Evolutionary conservation across 1,284 basidiomycete species (phyloP), one percentile per base, ranked within the genome.

Genomic region (Wolfiporia cocos): DNA sequence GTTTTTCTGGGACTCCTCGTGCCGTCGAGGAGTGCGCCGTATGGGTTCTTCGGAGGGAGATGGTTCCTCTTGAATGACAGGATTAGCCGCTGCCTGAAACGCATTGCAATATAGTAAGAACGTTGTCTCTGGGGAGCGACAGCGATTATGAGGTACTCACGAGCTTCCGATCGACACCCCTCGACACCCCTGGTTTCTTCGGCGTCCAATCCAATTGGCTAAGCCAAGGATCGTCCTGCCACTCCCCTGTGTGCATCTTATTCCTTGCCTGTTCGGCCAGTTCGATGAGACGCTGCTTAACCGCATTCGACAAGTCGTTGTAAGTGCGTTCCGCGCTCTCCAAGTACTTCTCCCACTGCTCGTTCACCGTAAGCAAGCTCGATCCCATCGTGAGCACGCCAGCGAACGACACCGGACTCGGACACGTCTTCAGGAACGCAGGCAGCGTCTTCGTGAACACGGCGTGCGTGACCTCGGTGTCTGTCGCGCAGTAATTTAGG

Each of bases 181-280:
- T 70, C 7, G 78, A 77, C 54, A 85, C 79, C n/a, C 84, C 81
- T 2, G 78, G 79, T 9, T 71, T 71, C 63, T 98, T 98, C 0
- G 91, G 91, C 2, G 87, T 83, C 95, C 95, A 99, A 61, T 99
- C 94, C 40, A 99, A 69, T 61, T 99, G 96, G 37, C 73, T 76
- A 14, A 92, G 67, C 94, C 94, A 99, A 2, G 82, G 76, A 61
- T 95, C 88, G 1, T 78, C 71, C 50, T 78, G 78, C 81, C 87
- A 91, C 37, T 30, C 58, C 54, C 54, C 62, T n/a, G 57, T 57
- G 24, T 64, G 66, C 69, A 74, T 68, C 53, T 77, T 47, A 20
- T 48, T 55, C 63, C 74, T 68, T 20, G 84, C 74, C 42, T 76
- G 63, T 52, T 78, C 67, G 0, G 93, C 93, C 18, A 98, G 69